phyloP scores from a whole-genome alignment of 148 eudicot species.

The Polygonum maritimum region DNA sequence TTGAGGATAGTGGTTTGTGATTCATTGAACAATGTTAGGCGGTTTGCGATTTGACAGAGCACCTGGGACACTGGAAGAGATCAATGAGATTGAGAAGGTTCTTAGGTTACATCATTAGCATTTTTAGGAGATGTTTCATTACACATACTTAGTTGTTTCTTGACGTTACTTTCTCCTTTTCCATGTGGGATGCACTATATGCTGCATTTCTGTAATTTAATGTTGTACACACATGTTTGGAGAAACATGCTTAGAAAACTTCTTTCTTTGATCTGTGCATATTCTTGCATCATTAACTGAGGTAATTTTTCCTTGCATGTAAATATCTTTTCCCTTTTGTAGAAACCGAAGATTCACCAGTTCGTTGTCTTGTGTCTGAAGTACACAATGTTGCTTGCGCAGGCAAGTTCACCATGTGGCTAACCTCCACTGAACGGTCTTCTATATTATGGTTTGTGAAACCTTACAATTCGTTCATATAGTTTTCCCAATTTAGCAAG shows the following conservation, averaged over 20 bases:
- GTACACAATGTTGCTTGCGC: conserved; percentile 62
- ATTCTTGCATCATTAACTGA: not conserved
- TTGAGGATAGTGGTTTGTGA: conserved; percentile 70
- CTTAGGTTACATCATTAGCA: no score
- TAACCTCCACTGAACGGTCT: conserved; percentile 69
- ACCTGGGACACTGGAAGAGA: no score
- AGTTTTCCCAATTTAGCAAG: not conserved
- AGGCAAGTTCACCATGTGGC: conserved; percentile 83
- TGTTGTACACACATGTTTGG: not conserved
- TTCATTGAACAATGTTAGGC: conserved; percentile 64
- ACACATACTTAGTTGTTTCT: not conserved
- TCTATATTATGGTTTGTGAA: conserved; percentile 63
- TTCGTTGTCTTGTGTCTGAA: conserved; percentile 73
- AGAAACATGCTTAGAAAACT: not conserved
- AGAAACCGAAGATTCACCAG: conserved; percentile 83
- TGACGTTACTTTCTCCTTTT: not conserved
- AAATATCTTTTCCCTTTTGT: conserved; percentile 13
- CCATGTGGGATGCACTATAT: not conserved
- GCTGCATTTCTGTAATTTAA: not conserved
- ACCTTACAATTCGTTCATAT: not conserved
- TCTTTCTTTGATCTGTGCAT: not conserved
- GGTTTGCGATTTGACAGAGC: conserved; percentile 56
- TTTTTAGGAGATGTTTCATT: no score
- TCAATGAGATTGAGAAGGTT: no score
- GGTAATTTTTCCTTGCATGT: not conserved